A percentile compares a stretch with the other conserved stretches of the same genome.
Evolutionary conservation across 2,329 filamentous ascomycete species (phyloP).

Genomic region (Lasiodiplodia theobromae): DNA sequence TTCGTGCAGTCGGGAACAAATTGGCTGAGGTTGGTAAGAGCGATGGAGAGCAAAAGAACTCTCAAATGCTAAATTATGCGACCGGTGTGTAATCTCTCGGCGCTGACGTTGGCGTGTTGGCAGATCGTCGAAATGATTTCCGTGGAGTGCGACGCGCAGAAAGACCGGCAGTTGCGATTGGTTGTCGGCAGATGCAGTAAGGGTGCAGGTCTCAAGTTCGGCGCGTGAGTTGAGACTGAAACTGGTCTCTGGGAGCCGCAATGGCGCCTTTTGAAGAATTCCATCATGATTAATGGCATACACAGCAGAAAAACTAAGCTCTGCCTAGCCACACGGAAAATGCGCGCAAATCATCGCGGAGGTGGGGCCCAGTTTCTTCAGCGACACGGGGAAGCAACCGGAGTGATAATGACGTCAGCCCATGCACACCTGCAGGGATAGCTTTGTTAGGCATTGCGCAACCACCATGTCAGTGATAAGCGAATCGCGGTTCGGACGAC

Average conservation of each 20-base stretch:
- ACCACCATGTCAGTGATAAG: not conserved
- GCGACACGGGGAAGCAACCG: not conserved
- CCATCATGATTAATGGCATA: not conserved
- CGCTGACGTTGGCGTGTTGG: conserved; percentile 13
- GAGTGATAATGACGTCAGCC: conserved; percentile 8
- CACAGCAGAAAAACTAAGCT: not conserved
- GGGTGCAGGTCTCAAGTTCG: not conserved
- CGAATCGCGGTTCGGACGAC: not conserved
- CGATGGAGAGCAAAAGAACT: not conserved
- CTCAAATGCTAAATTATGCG: conserved; percentile 4
- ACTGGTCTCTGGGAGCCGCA: not conserved
- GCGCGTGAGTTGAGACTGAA: not conserved
- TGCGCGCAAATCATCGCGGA: conserved; percentile 9
- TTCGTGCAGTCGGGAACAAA: not conserved
- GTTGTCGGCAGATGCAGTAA: not conserved
- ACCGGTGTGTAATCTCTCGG: conserved; percentile 13
- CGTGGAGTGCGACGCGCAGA: not conserved
- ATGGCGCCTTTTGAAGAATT: not conserved
- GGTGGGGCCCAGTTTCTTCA: conserved; percentile 20
- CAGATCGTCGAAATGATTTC: not conserved
- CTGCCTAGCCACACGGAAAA: conserved; percentile 4
- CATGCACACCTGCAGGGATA: conserved; percentile 4
- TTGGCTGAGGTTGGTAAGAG: not conserved
- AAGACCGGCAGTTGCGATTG: not conserved
- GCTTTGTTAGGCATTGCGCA: conserved; percentile 8